Evolutionary conservation across 2,329 filamentous ascomycete genomes (phyloP).

Genomic region (Alternaria metachromatica): DNA sequence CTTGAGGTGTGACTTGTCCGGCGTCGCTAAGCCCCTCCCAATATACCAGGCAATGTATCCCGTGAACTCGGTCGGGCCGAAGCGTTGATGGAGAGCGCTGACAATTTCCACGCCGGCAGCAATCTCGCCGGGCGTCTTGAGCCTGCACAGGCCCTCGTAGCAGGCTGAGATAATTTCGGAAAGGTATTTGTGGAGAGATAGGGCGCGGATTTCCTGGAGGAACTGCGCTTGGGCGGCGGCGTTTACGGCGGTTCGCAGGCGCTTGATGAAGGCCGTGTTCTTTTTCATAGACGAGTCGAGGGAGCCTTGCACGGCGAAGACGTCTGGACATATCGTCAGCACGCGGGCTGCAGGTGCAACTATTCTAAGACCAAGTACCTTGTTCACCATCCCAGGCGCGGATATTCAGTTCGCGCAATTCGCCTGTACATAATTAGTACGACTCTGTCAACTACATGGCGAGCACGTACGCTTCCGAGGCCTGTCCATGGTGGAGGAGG

Average conservation of each 20-base stretch:
- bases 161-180: constrained; percentile 96
- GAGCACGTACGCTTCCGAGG: constrained; percentile 54
- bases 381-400: constrained; percentile 87
- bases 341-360: constrained; percentile 5
- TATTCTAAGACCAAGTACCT: constrained; percentile 61
- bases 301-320: constrained; percentile 77
- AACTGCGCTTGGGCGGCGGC: constrained; percentile 81
- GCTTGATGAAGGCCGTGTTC: constrained; percentile 98
- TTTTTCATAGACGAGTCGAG: constrained; percentile 97
- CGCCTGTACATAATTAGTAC: constrained; percentile 64
- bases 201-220: constrained; percentile 84
- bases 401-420: constrained; percentile 87
- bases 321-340: constrained; percentile 61
- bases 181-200: constrained; percentile 94
- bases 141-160: constrained; percentile 89
- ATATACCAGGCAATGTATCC: constrained; percentile 91
- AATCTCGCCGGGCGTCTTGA: constrained; percentile 91
- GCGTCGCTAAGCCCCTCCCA: constrained; percentile 87
- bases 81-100: constrained; percentile 93
- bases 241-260: constrained; percentile 87
- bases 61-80: constrained; percentile 89
- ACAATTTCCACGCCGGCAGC: constrained; percentile 91
- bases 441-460: background rate
- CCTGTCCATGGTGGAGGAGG: constrained; percentile 55
- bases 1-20: constrained; percentile 85